These are phyloP conservation scores for Cardamine resedifolia DNA, from an alignment of 345 rosid genomes.

Conservation along the genomic window DNA sequence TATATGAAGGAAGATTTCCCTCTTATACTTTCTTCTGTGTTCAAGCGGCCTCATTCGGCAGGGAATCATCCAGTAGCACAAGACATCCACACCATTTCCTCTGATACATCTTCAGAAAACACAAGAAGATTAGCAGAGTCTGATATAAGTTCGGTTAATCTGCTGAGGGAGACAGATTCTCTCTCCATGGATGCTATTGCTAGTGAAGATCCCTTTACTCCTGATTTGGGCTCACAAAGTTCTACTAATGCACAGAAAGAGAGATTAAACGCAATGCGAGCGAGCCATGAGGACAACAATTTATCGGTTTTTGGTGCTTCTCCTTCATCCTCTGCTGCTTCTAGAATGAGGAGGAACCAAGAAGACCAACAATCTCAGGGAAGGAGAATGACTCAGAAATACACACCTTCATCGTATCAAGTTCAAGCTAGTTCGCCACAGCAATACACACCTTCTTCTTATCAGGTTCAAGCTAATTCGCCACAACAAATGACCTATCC, in stretches of 20 bases:
- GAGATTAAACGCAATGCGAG: slow-evolving; percentile 39
- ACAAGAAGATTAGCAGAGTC: slow-evolving; percentile 51
- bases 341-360: slow-evolving; percentile 49
- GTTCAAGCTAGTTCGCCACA: slow-evolving; percentile 46
- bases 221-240: slow-evolving; percentile 43
- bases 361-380: slow-evolving; percentile 60
- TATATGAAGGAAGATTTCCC: slow-evolving; percentile 63
- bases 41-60: slow-evolving; percentile 70
- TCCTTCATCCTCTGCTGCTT: slow-evolving; percentile 41
- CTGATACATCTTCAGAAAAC: slow-evolving; percentile 51
- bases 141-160: slow-evolving; percentile 44
- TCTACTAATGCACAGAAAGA: slow-evolving; percentile 42
- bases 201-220: slow-evolving; percentile 41
- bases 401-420: slow-evolving; percentile 45
- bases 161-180: slow-evolving; percentile 48
- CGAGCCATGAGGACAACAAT: slow-evolving; percentile 43
- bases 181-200: slow-evolving; percentile 49
- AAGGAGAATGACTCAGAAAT: slow-evolving; percentile 48
- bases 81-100: slow-evolving; percentile 50
- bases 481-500: slow-evolving; percentile 49
- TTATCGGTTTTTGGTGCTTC: slow-evolving; percentile 39
- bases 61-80: slow-evolving; percentile 53
- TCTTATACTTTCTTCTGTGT: slow-evolving; percentile 76
- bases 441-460: slow-evolving; percentile 45
- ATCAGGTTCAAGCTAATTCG: slow-evolving; percentile 45